Evolutionary conservation across 495 filamentous ascomycete genomes (phyloP).

Genomic region (Clohesyomyces aquaticus): DNA sequence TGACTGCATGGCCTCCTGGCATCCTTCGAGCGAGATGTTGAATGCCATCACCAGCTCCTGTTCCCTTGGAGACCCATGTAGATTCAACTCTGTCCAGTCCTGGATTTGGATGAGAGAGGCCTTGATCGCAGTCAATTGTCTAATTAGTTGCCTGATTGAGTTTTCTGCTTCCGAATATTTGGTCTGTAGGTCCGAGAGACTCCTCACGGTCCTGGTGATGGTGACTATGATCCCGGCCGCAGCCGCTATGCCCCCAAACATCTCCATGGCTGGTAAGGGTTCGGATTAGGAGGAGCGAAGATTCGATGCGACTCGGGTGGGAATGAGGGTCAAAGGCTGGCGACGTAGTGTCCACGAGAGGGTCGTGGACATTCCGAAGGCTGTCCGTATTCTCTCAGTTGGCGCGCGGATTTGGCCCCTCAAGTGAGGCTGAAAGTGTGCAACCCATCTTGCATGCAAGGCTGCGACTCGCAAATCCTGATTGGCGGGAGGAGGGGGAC

Average conservation of each 20-base stretch:
- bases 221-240: slow-evolving; percentile 23
- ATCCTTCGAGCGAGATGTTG: slow-evolving; percentile 51
- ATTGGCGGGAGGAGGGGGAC: not conserved
- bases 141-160: slow-evolving; percentile 51
- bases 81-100: slow-evolving; percentile 46
- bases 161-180: slow-evolving; percentile 52
- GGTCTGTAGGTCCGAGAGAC: slow-evolving; percentile 46
- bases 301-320: too few relatives aligned
- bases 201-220: slow-evolving; percentile 47
- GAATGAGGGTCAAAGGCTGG: too few relatives aligned
- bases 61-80: slow-evolving; percentile 39
- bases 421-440: not conserved
- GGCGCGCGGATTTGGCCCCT: not conserved
- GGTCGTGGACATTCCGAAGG: not conserved
- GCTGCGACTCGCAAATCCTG: not conserved
- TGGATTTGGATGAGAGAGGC: slow-evolving; percentile 51
- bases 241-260: slow-evolving; percentile 34
- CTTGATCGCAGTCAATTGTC: slow-evolving; percentile 50
- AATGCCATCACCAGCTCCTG: slow-evolving; percentile 46
- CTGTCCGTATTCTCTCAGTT: not conserved
- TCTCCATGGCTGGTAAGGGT: not conserved
- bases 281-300: too few relatives aligned
- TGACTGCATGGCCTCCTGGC: slow-evolving; percentile 49
- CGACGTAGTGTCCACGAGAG: not conserved
- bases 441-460: not conserved